These are phyloP conservation scores for Oryza meyeriana DNA, from an alignment of 176 grass and related monocot genomes.

Conservation along the genomic window DNA sequence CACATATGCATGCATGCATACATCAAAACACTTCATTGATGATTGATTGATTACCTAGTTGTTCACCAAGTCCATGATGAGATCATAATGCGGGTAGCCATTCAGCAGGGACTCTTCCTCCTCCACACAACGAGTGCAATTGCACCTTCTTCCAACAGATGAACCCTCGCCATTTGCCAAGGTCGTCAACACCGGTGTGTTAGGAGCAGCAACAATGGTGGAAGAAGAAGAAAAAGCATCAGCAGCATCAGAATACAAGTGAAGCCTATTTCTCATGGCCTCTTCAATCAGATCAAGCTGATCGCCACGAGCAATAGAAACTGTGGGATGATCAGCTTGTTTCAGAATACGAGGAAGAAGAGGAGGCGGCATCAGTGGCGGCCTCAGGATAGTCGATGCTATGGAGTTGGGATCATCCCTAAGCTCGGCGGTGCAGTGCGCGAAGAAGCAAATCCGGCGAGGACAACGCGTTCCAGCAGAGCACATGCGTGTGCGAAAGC, in stretches of 20 bases:
- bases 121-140: neutral
- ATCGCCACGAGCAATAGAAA: neutral
- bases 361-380: too few relatives aligned
- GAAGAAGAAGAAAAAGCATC: neutral
- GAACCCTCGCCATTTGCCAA: neutral
- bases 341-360: neutral
- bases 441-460: slow-evolving; percentile 57
- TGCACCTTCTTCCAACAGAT: neutral
- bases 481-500: slow-evolving; percentile 53
- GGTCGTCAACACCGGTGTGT: neutral
- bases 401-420: neutral
- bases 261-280: neutral
- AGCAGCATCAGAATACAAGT: neutral
- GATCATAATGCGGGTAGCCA: slow-evolving; percentile 30
- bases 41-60: neutral
- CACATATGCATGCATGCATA: neutral
- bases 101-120: neutral
- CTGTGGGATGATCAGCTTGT: neutral
- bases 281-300: neutral
- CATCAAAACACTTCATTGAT: neutral
- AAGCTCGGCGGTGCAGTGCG: slow-evolving; percentile 28
- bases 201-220: neutral
- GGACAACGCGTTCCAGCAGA: neutral
- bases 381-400: neutral
- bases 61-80: slow-evolving; percentile 34